Evolutionary conservation across 2,329 filamentous ascomycete genomes (phyloP).

Genomic region (Myriosclerotinia scirpicola): DNA sequence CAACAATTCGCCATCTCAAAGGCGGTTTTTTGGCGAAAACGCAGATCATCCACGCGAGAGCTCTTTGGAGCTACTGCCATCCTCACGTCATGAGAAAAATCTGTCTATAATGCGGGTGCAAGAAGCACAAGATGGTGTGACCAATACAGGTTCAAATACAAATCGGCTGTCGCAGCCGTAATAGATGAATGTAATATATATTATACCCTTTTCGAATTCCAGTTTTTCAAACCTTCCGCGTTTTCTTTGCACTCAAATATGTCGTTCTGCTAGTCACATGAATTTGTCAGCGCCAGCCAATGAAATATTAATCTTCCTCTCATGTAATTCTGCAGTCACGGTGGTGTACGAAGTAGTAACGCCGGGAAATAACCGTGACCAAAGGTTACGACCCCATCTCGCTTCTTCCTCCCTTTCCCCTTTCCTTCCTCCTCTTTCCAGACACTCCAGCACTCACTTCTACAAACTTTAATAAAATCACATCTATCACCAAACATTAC

Average conservation of each 20-base stretch:
- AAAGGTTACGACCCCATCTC: neutral
- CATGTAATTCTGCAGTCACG: too few species aligned
- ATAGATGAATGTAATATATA: slow-evolving; percentile 3
- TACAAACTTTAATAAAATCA: too few species aligned
- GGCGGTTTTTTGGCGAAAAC: neutral
- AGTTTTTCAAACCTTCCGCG: neutral
- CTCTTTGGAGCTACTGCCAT: neutral
- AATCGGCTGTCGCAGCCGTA: neutral
- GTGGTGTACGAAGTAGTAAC: neutral
- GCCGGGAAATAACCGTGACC: neutral
- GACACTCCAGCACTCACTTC: neutral
- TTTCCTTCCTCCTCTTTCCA: neutral
- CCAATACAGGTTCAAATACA: neutral
- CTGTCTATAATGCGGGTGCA: slow-evolving; percentile 2
- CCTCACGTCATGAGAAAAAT: neutral
- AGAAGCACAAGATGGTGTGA: neutral
- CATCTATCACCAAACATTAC: neutral
- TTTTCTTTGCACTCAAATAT: neutral
- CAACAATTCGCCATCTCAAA: neutral
- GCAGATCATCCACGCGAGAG: neutral
- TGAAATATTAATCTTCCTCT: neutral
- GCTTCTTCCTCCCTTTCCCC: neutral
- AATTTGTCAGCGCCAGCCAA: neutral
- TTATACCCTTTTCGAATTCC: neutral
- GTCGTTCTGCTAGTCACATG: neutral